Evolutionary conservation across 2,329 filamentous ascomycete genomes (phyloP), one percentile per base, ranked within the genome.

Genomic region (Aspergillus hiratsukae): DNA sequence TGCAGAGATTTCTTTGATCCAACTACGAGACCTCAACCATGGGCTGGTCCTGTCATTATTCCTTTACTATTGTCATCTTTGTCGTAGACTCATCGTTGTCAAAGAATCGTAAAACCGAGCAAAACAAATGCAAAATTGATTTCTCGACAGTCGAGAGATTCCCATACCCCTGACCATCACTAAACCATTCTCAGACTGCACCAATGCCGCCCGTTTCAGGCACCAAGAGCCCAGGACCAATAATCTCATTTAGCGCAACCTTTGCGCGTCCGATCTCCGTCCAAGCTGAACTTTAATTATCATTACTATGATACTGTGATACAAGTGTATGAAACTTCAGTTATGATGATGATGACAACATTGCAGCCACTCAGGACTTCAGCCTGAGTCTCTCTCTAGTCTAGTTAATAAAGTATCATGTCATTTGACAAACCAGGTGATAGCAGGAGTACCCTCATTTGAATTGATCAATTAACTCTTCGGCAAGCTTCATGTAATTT

Each of bases 171-270:
- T 55, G 53, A 49, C 10, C 28, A 17, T 35, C 52, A 25, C 56
- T 55, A 58, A 52, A 9, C 56, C 43, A 5, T 7, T 31, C 31
- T 7, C 29, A 49, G 55, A 27, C 41, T 21, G 27, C 40, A 50
- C 52, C 52, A 46, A 51, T 37, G 48, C 52, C 23, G 41, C 56
- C 51, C 56, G 56, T 58, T 58, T 58, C 56, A 58, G 56, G 55
- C 41, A 57, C 55, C 41, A 52, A 27, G 29, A n/a, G 29, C 11
- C 7, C 25, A 31, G 14, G 21, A 29, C 55, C 40, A 57, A 57
- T 54, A 23, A 55, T 21, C 31, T 37, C 14, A 6, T 17, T 37
- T 14, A 37, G 31, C 14, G 5, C 3, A 7, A 37, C 31, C 6
- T 17, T 37, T 37, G 31, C 14, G 31, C 31, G 5, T 37, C 31